Conservation (phyloP, 2,329 filamentous ascomycete genomes). For the Alternaria brassicae region DNA sequence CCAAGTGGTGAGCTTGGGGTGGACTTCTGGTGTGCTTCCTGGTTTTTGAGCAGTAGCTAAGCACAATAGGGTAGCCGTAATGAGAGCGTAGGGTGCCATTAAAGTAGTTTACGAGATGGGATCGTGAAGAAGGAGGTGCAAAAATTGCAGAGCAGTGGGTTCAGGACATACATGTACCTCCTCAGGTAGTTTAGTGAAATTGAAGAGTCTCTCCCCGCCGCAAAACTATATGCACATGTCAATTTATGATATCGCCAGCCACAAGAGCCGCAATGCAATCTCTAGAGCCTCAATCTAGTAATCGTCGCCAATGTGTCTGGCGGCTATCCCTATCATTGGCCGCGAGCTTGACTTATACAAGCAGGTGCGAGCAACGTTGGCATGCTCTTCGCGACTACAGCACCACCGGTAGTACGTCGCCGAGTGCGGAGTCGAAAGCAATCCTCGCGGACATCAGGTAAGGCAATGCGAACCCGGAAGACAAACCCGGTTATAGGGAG, state of each 20-base stretch:
- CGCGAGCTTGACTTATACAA: slow-evolving; percentile 5
- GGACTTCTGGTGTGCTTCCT: slow-evolving; percentile 53
- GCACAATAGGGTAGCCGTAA: slow-evolving; percentile 37
- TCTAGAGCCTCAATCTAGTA: not conserved
- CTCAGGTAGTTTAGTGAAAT: not conserved
- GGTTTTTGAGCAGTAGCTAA: slow-evolving; percentile 42
- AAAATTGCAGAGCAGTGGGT: not conserved
- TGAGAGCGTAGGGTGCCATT: slow-evolving; percentile 37
- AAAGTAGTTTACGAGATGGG: not conserved
- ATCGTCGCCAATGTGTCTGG: not conserved
- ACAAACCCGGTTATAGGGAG: not conserved
- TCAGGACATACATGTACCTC: not conserved
- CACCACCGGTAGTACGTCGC: not conserved
- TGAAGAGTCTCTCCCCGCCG: not conserved
- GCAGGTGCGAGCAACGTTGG: not conserved
- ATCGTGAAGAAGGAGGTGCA: not conserved
- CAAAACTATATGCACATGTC: not conserved
- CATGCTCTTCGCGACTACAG: not conserved
- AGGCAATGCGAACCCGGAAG: not conserved
- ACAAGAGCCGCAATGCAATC: slow-evolving; percentile 16
- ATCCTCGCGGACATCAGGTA: not conserved
- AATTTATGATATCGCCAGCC: slow-evolving; percentile 2
- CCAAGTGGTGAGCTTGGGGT: slow-evolving; percentile 61
- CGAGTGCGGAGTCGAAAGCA: not conserved
- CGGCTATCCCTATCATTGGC: slow-evolving; percentile 8